phyloP scores from a whole-genome alignment of 768 basidiomycete genomes.

The Suillus subalutaceus region DNA sequence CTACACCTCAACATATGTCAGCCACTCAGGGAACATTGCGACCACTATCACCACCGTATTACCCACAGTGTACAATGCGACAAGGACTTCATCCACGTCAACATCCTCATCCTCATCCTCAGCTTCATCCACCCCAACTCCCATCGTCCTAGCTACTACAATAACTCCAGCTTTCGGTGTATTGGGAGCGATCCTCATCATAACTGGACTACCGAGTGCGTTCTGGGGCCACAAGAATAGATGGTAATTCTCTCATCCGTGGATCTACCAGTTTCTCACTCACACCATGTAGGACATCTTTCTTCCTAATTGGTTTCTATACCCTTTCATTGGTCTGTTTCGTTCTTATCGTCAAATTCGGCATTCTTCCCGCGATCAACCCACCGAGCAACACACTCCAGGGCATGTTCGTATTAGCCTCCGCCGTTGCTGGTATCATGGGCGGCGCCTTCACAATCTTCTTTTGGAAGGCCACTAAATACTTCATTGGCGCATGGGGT shows the following conservation, averaged over 20 bases:
- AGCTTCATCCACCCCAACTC: constrained; percentile 35
- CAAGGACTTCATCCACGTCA: constrained; percentile 52
- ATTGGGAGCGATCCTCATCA: constrained; percentile 82
- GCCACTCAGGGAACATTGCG: constrained; percentile 49
- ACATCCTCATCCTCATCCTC: constrained; percentile 47
- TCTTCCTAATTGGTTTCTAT: constrained; percentile 94
- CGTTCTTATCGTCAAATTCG: constrained; percentile 86
- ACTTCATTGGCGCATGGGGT: constrained; percentile 60
- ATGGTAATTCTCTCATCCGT: constrained; percentile 54
- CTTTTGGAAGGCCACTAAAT: constrained; percentile 89
- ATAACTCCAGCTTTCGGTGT: constrained; percentile 90
- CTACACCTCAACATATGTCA: constrained; percentile 50
- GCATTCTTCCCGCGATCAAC: constrained; percentile 81
- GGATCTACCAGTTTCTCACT: constrained; percentile 15
- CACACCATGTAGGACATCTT: constrained; percentile 69
- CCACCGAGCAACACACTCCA: constrained; percentile 78
- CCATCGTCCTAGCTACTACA: constrained; percentile 55
- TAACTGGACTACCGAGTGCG: constrained; percentile 87
- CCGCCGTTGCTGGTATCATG: constrained; percentile 75
- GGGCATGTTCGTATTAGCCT: constrained; percentile 89
- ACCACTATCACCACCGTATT: constrained; percentile 56
- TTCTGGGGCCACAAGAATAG: constrained; percentile 95
- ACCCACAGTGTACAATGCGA: constrained; percentile 66
- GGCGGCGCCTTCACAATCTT: constrained; percentile 89
- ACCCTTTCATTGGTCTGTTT: constrained; percentile 83